Conservation (phyloP, 805 yeast genomes). For the Cyberlindnera euphorbiiphila region DNA sequence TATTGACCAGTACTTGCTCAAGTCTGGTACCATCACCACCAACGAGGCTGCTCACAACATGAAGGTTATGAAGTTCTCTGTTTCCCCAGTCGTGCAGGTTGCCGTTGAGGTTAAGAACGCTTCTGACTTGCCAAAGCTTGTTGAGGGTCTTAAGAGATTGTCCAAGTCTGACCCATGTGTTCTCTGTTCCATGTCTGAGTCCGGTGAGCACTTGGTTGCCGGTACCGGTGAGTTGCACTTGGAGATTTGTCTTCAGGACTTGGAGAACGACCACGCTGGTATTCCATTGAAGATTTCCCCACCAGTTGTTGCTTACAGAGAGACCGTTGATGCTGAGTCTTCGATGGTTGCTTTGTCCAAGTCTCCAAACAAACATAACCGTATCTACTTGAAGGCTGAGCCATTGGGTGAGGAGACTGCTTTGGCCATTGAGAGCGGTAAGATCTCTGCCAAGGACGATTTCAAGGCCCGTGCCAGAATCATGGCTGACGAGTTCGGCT, state of each 20-base stretch:
- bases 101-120: constrained; percentile 99
- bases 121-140: constrained; percentile 98
- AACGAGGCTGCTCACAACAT: constrained; percentile 96
- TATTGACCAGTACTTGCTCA: constrained; percentile 98
- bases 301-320: constrained; percentile 98
- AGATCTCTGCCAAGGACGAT: constrained; percentile 92
- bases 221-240: constrained; percentile 99
- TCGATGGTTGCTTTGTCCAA: constrained; percentile 95
- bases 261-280: constrained; percentile 99
- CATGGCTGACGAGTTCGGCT: constrained; percentile 97
- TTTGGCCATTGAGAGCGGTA: constrained; percentile 89
- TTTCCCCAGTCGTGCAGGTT: constrained; percentile 98
- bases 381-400: constrained; percentile 96
- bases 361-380: constrained; percentile 99
- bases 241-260: constrained; percentile 94
- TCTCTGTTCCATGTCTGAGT: constrained; percentile 75
- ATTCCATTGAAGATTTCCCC: constrained; percentile 96
- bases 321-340: constrained; percentile 92
- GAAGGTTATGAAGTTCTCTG: constrained; percentile 99
- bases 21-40: constrained; percentile 99
- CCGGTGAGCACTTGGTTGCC: constrained; percentile 99
- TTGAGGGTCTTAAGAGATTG: constrained; percentile 99
- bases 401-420: constrained; percentile 94
- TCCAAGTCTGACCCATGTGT: constrained; percentile 99
- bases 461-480: constrained; percentile 98